Percentiles rank a stretch among this genome's conserved stretches.
phyloP scores from a whole-genome alignment of 1,139 yeast species.

The Yamadazyma diddensiae region DNA sequence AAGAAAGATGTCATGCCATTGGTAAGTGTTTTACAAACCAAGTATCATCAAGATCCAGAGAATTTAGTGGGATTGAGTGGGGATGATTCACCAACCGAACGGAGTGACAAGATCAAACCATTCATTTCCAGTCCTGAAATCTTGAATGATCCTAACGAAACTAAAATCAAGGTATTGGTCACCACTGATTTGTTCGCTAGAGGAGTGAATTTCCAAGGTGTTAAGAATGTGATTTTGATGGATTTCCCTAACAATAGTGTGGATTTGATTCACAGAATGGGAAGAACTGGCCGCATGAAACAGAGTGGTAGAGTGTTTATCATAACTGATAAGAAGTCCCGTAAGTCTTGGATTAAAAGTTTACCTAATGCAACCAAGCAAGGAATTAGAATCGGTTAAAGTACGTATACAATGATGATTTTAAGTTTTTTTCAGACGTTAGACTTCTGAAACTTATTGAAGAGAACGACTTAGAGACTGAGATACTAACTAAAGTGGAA shows the following conservation, averaged over 20 bases:
- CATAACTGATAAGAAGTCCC: constrained; percentile 62
- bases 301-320: constrained; percentile 85
- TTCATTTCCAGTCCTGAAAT: constrained; percentile 58
- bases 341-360: constrained; percentile 80
- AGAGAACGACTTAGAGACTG: constrained; percentile 9
- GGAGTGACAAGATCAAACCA: constrained; percentile 53
- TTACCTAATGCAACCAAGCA: constrained; percentile 68
- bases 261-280: constrained; percentile 87
- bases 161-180: constrained; percentile 58
- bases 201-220: constrained; percentile 82
- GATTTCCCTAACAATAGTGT: constrained; percentile 84
- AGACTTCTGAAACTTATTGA: constrained; percentile 13
- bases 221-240: constrained; percentile 77
- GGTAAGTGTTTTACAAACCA: constrained; percentile 48
- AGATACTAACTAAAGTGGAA: constrained; percentile 6
- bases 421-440: constrained; percentile 13
- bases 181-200: constrained; percentile 92
- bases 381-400: constrained; percentile 38
- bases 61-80: constrained; percentile 63
- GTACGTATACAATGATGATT: constrained; percentile 16
- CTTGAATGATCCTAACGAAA: constrained; percentile 15
- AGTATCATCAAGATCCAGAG: constrained; percentile 53
- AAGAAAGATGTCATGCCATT: constrained; percentile 61
- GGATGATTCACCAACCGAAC: constrained; percentile 53
- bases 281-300: constrained; percentile 92